Evolutionary conservation across 1,284 basidiomycete species (phyloP).

Genomic region (Trichosporon sp.): DNA sequence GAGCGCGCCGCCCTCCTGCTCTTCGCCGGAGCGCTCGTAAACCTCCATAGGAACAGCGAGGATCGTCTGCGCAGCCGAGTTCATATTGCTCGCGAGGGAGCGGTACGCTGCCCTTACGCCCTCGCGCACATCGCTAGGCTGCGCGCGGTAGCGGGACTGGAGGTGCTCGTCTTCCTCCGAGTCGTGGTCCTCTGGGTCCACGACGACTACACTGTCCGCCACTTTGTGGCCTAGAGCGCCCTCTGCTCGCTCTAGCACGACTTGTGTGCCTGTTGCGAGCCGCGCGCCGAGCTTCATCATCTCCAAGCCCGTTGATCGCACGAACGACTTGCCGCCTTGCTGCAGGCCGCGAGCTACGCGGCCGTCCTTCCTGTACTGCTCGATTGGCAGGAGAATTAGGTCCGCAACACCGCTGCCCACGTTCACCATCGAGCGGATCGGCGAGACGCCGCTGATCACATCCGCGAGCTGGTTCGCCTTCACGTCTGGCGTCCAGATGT

Average conservation of each 20-base stretch:
- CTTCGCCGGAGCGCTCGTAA: constrained; percentile 81
- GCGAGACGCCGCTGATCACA: constrained; percentile 92
- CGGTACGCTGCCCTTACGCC: constrained; percentile 86
- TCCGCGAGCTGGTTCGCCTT: constrained; percentile 97
- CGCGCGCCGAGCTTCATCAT: constrained; percentile 91
- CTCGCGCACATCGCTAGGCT: constrained; percentile 74
- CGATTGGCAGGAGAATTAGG: constrained; percentile 87
- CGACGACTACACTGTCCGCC: constrained; percentile 24
- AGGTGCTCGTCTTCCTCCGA: constrained; percentile 46
- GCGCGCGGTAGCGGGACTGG: constrained; percentile 80
- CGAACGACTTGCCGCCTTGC: constrained; percentile 84
- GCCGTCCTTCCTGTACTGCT: constrained; percentile 95
- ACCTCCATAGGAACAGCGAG: constrained; percentile 98
- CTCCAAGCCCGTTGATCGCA: constrained; percentile 88
- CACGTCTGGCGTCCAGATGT: constrained; percentile 98
- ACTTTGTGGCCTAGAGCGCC: constrained; percentile 65
- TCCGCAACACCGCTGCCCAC: constrained; percentile 95
- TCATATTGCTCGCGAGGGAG: constrained; percentile 75
- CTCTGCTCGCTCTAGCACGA: constrained; percentile 92
- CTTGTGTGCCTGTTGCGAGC: constrained; percentile 93
- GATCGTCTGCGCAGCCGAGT: constrained; percentile 94
- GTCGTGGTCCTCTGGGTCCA: constrained; percentile 12
- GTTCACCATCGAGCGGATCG: constrained; percentile 91
- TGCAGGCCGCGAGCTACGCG: constrained; percentile 89
- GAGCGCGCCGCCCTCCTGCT: constrained; percentile 71